Base-by-base conservation (phyloP, 2,329 filamentous ascomycete species). In the Fusarium denticulatum region DNA sequence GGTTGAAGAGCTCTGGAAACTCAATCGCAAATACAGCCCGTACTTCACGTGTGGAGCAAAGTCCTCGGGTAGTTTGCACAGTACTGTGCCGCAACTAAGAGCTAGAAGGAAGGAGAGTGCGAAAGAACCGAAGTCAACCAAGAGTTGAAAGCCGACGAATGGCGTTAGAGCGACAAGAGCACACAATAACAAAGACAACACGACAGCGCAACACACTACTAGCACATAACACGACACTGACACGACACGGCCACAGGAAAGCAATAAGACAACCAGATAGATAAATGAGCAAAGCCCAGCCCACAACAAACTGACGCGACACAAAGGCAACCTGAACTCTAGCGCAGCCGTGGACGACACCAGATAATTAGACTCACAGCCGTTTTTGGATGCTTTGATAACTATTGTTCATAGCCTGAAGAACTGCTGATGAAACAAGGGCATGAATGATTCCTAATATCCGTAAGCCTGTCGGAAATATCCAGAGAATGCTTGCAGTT, bases 41-140 rank as follows among this genome's bases (percentile, higher is more conserved):
- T 57, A n/a, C 57, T 26, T 60, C 52, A 36, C 50, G 39, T 47
- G 49, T 34, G n/a, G 45, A 69, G 30, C 39, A 63, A 64, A 69
- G 65, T 71, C 76, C 71, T 61, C 62, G 61, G 74, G 74, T 71
- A 50, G 39, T 66, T 69, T 66, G 52, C 74, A 75, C 72, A 73
- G 69, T 77, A 59, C 74, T 73, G 74, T 76, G 74, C 72, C 74
- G 72, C 71, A 76, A 66, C 59, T 73, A 73, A 62, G 58, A 58
- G 58, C 61, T 64, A 68, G 60, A 67, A 71, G 70, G 71, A 73
- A 71, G 71, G 70, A 70, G 72, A 71, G 72, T 59, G 69, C 46
- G 66, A 73, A 59, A 50, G 37, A 37, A 37, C 36, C 18, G 36
- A 59, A 60, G 47, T 56, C 60, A 55, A 74, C 47, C 28, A 69